phyloP scores from a whole-genome alignment of 805 yeast genomes.

The Phaffomyces opuntiae region DNA sequence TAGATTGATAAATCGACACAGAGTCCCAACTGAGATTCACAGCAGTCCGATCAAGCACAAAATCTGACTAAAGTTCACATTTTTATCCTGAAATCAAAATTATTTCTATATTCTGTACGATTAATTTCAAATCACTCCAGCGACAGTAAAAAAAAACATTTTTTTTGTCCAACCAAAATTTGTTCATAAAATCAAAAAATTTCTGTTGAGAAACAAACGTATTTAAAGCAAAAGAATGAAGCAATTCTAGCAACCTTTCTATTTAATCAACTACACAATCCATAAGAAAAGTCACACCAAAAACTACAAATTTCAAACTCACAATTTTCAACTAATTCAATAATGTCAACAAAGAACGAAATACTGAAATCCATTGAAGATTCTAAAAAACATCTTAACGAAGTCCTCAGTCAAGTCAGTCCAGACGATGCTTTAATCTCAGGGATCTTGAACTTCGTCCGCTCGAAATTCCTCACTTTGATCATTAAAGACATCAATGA shows the following conservation, averaged over 20 bases:
- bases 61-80: too few species aligned
- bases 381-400: slow-evolving; percentile 10
- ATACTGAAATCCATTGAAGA: slow-evolving; percentile 5
- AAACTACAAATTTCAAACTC: neutral
- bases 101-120: too few species aligned
- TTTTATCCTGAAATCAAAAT: too few species aligned
- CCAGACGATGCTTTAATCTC: slow-evolving; percentile 18
- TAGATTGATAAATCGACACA: too few species aligned
- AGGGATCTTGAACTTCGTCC: slow-evolving; percentile 43
- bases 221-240: neutral
- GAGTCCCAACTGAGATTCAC: too few species aligned
- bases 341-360: slow-evolving; percentile 1
- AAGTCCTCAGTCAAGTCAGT: slow-evolving; percentile 5
- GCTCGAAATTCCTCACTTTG: slow-evolving; percentile 38
- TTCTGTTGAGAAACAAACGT: neutral
- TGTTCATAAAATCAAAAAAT: neutral
- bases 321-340: neutral
- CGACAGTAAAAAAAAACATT: too few species aligned
- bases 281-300: neutral
- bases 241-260: neutral
- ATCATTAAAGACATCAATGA: slow-evolving; percentile 31
- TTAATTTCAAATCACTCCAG: too few species aligned
- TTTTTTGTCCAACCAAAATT: too few species aligned
- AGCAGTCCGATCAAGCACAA: too few species aligned
- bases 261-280: neutral